phyloP scores from a whole-genome alignment of 2,329 filamentous ascomycete species.

The Xylaria sp. region DNA sequence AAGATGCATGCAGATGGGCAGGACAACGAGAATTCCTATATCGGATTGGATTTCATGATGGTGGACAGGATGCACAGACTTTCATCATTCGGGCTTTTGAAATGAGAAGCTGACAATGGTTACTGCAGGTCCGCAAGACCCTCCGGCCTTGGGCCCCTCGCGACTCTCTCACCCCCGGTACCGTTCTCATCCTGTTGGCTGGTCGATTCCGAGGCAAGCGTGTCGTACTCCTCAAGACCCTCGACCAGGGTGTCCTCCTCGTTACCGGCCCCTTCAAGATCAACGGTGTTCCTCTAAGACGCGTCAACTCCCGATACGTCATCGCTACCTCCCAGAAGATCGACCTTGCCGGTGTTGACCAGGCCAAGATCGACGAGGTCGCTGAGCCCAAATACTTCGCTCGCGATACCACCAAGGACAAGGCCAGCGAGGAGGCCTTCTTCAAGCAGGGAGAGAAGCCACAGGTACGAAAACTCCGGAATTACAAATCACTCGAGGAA shows the following conservation, averaged over 20 bases:
- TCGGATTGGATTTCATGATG: constrained; percentile 27
- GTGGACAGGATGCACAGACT: neutral
- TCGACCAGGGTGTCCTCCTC: constrained; percentile 97
- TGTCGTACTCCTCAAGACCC: constrained; percentile 97
- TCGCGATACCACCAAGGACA: constrained; percentile 93
- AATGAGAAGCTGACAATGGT: constrained; percentile 25
- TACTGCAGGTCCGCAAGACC: constrained; percentile 87
- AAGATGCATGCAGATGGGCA: neutral
- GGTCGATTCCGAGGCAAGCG: constrained; percentile 99
- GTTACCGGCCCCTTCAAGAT: constrained; percentile 99
- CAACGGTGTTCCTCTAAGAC: constrained; percentile 97
- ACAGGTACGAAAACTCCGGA: constrained; percentile 72
- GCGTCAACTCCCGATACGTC: constrained; percentile 93
- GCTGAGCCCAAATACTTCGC: constrained; percentile 91
- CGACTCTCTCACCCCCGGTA: constrained; percentile 90
- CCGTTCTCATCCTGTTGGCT: constrained; percentile 98
- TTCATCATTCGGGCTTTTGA: constrained; percentile 8
- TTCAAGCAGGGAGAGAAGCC: constrained; percentile 99
- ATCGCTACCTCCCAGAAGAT: constrained; percentile 90
- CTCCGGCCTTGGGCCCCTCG: constrained; percentile 88
- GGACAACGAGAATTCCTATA: constrained; percentile 25
- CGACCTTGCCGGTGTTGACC: constrained; percentile 85
- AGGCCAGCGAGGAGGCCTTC: constrained; percentile 98
- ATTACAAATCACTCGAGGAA: constrained; percentile 9
- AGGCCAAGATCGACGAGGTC: constrained; percentile 87